Evolutionary conservation across 441 rosid genomes (phyloP), one percentile per base, ranked within the genome.

Genomic region (Monsonia emarginata): DNA sequence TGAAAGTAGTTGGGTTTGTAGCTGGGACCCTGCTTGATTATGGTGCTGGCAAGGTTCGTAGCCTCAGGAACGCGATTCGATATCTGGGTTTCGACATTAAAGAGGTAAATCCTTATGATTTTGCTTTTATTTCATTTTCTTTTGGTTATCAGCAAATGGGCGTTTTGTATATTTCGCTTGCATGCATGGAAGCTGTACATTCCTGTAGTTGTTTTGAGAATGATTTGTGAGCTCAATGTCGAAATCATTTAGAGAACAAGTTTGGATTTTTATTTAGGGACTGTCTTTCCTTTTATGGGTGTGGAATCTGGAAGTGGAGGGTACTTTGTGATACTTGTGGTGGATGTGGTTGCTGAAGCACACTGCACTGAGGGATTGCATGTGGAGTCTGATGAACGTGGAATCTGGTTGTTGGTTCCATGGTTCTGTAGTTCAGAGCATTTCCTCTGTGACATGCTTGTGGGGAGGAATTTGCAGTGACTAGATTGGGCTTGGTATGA

Each of bases 21-120:
- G 95, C 69, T 30, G 97, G 90, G 70, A 93, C 95, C 22, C 68
- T 93, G 78, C 96, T 93, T 65, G 98, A 93, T 76, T 90, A 93
- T 62, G 97, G 98, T 13, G 97, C 98, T 64, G 96, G 96, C 59
- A 93, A 93, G 72, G 98, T 93, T 25, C 85, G 98, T 18, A 90
- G 97, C 63, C 80, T 93, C 27, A 81, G 96, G 36, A 93, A 90
- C 67, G 97, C 97, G 25, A 90, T 90, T 82, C 86, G 83, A 27
- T 40, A 80, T 74, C 90, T 91, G 16, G 97, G 99, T 1, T 89
- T 82, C 74, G 75, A 76, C 61, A 84, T 91, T 75, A 85, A 86
- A 85, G 97, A 94, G 67, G 97, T 94, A 61, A 50, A 18, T 50
- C 19, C 7, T 50, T 18, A 18, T 19, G 19, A 42, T 42, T 42